Evolutionary conservation across 768 basidiomycete genomes (phyloP).

Genomic region (Pleurotus tuoliensis): DNA sequence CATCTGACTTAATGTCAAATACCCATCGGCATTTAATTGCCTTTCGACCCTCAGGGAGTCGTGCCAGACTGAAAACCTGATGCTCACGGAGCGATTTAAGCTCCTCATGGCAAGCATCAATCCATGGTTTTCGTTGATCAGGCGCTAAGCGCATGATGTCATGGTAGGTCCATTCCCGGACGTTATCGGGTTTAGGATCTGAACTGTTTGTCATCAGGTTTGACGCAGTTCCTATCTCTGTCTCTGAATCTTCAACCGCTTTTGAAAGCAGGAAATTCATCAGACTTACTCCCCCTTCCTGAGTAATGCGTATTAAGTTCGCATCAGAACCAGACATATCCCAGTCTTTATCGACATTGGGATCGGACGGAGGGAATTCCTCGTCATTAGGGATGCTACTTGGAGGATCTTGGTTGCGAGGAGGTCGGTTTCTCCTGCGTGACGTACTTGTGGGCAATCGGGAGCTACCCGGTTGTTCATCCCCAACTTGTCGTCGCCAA

Average conservation of each 20-base stretch:
- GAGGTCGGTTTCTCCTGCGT: too few species aligned
- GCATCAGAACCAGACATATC: neutral
- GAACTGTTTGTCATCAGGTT: neutral
- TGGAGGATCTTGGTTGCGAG: too few species aligned
- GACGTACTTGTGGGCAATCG: too few species aligned
- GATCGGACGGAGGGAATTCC: too few species aligned
- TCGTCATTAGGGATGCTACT: too few species aligned
- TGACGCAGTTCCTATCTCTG: neutral
- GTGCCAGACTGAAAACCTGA: neutral
- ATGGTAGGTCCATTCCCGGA: neutral
- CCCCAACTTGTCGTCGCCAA: neutral
- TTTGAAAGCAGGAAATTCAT: too few species aligned
- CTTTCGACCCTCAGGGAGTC: conserved; percentile 11
- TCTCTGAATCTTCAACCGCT: neutral
- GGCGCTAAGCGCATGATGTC: neutral
- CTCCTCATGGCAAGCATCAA: neutral
- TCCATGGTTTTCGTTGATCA: conserved; percentile 1
- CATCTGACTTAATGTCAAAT: too few species aligned
- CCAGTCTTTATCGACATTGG: neutral
- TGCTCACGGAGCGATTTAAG: neutral
- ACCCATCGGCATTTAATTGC: too few species aligned
- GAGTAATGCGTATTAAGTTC: too few species aligned
- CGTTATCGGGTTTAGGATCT: neutral
- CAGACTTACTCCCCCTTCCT: too few species aligned
- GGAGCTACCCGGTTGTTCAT: neutral